phyloP scores from a whole-genome alignment of 2,329 filamentous ascomycete species.

The Paramyrothecium sp. region DNA sequence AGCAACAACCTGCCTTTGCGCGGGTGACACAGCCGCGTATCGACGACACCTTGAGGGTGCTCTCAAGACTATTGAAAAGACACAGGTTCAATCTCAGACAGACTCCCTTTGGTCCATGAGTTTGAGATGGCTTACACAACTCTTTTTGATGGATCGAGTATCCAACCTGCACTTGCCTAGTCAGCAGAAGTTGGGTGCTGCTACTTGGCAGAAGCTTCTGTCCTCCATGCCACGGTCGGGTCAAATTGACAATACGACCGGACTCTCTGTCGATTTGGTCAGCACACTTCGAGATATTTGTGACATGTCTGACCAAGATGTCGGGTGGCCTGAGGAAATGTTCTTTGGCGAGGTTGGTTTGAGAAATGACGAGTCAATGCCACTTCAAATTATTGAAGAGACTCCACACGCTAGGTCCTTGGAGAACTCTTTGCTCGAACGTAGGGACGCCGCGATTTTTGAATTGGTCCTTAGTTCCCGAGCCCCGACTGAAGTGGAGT shows the following conservation, averaged over 20 bases:
- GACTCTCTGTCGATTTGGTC: slow-evolving; percentile 2
- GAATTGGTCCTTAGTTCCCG: not conserved
- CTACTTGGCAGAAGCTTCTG: slow-evolving; percentile 3
- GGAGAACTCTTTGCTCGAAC: not conserved
- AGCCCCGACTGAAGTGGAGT: not conserved
- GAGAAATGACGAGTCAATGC: not conserved
- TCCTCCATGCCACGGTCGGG: slow-evolving; percentile 3
- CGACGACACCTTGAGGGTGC: slow-evolving; percentile 6
- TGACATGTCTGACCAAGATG: slow-evolving; percentile 1
- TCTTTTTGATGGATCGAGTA: slow-evolving; percentile 7
- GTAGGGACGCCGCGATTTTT: not conserved
- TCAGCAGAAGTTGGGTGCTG: not conserved
- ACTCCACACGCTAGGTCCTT: not conserved
- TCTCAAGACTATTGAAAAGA: not conserved
- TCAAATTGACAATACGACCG: slow-evolving; percentile 4
- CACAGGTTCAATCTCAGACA: not conserved
- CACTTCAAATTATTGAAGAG: not conserved
- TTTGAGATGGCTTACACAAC: slow-evolving; percentile 6
- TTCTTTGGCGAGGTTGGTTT: not conserved
- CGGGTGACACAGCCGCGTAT: slow-evolving; percentile 1
- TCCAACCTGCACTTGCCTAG: not conserved
- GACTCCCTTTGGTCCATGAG: slow-evolving; percentile 7
- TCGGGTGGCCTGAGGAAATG: not conserved
- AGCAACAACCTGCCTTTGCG: slow-evolving; percentile 8
- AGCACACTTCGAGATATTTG: not conserved